Evolutionary conservation across 441 rosid genomes (phyloP).

Genomic region (Bruguiera hainesii): DNA sequence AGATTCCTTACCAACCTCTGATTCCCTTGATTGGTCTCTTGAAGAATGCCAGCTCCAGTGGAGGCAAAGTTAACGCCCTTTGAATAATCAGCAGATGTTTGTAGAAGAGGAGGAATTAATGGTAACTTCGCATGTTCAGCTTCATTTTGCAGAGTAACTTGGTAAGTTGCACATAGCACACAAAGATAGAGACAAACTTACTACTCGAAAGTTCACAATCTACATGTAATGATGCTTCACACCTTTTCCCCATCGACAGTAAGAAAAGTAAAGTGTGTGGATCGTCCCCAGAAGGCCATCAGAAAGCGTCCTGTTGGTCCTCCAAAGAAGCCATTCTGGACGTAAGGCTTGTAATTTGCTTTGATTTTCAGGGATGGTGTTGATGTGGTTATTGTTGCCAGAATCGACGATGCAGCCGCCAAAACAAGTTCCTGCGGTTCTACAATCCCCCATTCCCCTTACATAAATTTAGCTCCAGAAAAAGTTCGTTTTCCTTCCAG

Average conservation of each 20-base stretch:
- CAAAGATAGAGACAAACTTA: background rate
- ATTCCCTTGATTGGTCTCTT: constrained; percentile 45
- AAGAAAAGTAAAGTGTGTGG: background rate
- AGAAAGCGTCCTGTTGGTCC: constrained; percentile 54
- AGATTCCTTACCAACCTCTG: constrained; percentile 31
- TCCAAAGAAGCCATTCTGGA: constrained; percentile 37
- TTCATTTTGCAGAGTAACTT: constrained; percentile 7
- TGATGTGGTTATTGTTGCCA: constrained; percentile 51
- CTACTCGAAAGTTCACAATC: background rate
- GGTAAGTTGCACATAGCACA: background rate
- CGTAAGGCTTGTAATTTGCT: constrained; percentile 43
- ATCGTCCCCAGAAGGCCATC: constrained; percentile 50
- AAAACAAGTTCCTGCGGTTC: background rate
- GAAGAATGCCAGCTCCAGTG: constrained; percentile 48
- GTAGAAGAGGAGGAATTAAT: constrained; percentile 40
- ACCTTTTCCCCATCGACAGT: too few relatives aligned
- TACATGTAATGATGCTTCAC: too few relatives aligned
- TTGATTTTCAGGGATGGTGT: constrained; percentile 37
- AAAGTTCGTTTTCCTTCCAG: constrained; percentile 5
- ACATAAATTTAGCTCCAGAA: constrained; percentile 16
- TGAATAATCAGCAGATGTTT: constrained; percentile 34
- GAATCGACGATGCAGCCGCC: constrained; percentile 54
- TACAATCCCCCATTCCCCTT: constrained; percentile 26
- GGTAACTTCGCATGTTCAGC: constrained; percentile 51
- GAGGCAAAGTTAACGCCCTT: constrained; percentile 52